Conservation (phyloP, 2,329 filamentous ascomycete species). For the Beauveria sp. region DNA sequence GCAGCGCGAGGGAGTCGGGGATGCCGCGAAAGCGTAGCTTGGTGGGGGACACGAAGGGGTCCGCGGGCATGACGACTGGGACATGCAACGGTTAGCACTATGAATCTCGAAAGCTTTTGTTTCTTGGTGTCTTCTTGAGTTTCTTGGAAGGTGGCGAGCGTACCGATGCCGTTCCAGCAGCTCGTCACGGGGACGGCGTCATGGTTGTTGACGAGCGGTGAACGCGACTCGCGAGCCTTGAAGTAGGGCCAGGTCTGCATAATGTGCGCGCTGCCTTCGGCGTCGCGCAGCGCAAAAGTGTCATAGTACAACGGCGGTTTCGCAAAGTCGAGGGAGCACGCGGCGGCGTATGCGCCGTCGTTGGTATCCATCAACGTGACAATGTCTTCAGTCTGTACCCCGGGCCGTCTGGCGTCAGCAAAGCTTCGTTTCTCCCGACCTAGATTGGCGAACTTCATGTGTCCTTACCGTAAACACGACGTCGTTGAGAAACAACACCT, state of each 20-base stretch:
- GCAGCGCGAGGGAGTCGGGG: slow-evolving; percentile 50
- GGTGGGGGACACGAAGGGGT: slow-evolving; percentile 42
- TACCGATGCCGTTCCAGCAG: slow-evolving; percentile 40
- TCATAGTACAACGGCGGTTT: slow-evolving; percentile 50
- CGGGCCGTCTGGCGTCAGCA: background rate
- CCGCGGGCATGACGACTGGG: slow-evolving; percentile 42
- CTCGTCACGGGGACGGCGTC: slow-evolving; percentile 38
- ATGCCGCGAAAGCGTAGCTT: slow-evolving; percentile 56
- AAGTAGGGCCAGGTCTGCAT: slow-evolving; percentile 56
- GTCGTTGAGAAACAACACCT: slow-evolving; percentile 56
- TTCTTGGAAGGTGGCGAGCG: background rate
- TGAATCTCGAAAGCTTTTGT: no score
- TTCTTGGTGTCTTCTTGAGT: background rate
- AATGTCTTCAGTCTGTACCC: slow-evolving; percentile 43
- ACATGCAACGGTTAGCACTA: no score
- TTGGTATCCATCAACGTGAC: slow-evolving; percentile 49
- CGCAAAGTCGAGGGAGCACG: slow-evolving; percentile 54
- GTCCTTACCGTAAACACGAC: slow-evolving; percentile 49
- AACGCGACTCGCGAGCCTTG: slow-evolving; percentile 38
- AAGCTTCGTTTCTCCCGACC: background rate
- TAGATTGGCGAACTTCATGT: background rate
- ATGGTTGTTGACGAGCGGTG: slow-evolving; percentile 42
- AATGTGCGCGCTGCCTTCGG: slow-evolving; percentile 39
- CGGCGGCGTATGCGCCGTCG: slow-evolving; percentile 51
- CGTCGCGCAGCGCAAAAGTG: slow-evolving; percentile 54